Percentiles rank a stretch among this genome's conserved stretches.
Evolutionary conservation across 2,329 filamentous ascomycete genomes (phyloP).

Genomic region (Cladobotryum mycophilum): DNA sequence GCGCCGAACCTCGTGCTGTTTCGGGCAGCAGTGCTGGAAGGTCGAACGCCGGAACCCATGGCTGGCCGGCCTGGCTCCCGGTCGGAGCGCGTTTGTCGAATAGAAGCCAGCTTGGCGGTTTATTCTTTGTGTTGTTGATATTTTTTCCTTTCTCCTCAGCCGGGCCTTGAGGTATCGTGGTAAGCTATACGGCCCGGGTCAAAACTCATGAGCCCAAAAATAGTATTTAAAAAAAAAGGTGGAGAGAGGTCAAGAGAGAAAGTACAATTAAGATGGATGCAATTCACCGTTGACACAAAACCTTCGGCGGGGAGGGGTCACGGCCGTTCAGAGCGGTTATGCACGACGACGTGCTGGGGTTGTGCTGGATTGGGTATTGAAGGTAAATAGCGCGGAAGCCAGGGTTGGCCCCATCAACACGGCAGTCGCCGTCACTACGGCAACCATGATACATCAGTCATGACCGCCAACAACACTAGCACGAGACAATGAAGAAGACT

Average conservation of each 20-base stretch:
- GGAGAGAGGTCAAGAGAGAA: neutral
- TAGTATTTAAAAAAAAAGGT: neutral
- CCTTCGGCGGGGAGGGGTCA: neutral
- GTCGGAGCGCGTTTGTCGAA: constrained; percentile 32
- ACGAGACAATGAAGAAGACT: too few species aligned
- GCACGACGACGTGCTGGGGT: constrained; percentile 3
- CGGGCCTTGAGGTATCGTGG: too few species aligned
- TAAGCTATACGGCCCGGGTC: too few species aligned
- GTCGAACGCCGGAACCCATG: constrained; percentile 26
- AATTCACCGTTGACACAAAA: neutral
- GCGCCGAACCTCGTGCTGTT: constrained; percentile 18
- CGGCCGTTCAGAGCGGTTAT: constrained; percentile 1
- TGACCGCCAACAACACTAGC: neutral
- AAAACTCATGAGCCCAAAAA: neutral
- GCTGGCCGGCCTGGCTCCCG: constrained; percentile 30
- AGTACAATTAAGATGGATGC: neutral
- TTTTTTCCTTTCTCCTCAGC: neutral
- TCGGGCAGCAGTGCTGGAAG: constrained; percentile 18
- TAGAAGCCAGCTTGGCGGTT: constrained; percentile 23
- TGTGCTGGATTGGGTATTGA: neutral
- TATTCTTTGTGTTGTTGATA: neutral
- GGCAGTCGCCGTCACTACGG: constrained; percentile 1
- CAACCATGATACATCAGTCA: neutral
- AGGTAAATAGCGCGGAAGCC: constrained; percentile 3
- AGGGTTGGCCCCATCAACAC: constrained; percentile 1